Percentiles rank a stretch among this genome's conserved stretches.
These are phyloP conservation scores for Schizochytrium sp. DNA, from an alignment of 108 stramenopile species.

Conservation along the genomic window DNA sequence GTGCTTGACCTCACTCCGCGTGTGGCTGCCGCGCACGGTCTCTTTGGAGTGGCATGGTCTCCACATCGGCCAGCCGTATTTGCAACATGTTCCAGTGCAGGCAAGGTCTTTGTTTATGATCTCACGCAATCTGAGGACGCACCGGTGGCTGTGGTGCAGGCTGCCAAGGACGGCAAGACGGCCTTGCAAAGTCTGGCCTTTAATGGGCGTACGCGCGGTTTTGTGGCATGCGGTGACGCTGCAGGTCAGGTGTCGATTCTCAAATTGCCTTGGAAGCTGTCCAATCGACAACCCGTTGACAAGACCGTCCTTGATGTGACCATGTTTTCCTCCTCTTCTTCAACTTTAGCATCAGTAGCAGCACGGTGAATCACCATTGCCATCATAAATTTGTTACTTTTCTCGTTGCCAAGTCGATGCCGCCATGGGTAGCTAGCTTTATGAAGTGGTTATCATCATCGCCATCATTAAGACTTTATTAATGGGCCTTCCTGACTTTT, in stretches of 20 bases:
- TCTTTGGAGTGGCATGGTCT: not conserved
- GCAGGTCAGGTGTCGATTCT: not conserved
- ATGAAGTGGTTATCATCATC: too few species aligned
- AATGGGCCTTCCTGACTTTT: too few species aligned
- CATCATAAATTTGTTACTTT: too few species aligned
- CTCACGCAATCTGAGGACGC: not conserved
- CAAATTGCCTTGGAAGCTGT: not conserved
- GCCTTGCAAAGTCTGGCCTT: not conserved
- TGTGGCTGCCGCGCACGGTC: not conserved
- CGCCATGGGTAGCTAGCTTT: too few species aligned
- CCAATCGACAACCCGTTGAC: not conserved
- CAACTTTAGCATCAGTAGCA: too few species aligned
- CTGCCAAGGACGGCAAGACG: not conserved
- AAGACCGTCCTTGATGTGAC: not conserved
- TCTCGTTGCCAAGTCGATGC: too few species aligned
- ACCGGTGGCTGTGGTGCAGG: not conserved
- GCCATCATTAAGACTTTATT: too few species aligned
- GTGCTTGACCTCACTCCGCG: not conserved
- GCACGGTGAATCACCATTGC: too few species aligned
- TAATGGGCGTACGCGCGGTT: not conserved
- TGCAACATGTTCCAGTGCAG: not conserved
- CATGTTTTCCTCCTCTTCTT: not conserved
- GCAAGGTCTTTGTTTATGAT: not conserved
- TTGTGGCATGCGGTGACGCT: not conserved
- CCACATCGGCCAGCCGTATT: constrained; percentile 4